Evolutionary conservation across 2,329 filamentous ascomycete genomes (phyloP), one percentile per base, ranked within the genome.

Genomic region (Arachnopeziza araneosa): DNA sequence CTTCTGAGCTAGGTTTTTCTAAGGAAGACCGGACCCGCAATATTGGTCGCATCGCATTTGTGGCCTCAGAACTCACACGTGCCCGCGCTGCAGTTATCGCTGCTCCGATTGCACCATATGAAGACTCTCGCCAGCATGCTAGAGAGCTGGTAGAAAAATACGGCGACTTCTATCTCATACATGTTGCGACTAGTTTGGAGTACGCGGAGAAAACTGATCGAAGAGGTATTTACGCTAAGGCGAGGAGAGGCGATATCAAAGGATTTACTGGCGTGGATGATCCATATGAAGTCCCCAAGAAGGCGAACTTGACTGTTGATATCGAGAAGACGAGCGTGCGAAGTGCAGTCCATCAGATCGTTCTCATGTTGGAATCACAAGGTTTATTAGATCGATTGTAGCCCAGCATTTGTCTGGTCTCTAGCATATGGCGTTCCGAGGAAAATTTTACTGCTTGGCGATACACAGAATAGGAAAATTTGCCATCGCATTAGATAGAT

Each of bases 231-330:
- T 99, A 98, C 77, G 83, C 83, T 67, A 84, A 85, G 74, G 95
- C 95, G 50, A 85, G 95, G 64, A 83, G 81, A 22, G 95, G 95
- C 60, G 90, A 96, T 80, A 96, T 99, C 77, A 95, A 93, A 85
- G 93, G 93, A 66, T 99, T 99, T 83, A 99, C 95, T 8, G 95
- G 95, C 71, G 92, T 99, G 60, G 93, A 98, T 74, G 93, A 98
- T 79, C 93, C 95, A 54, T 99, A 99, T 74, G 95, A 99, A 86
- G 73, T 76, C 23, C 95, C 95, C 10, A 71, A 77, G 67, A 92
- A 93, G 78, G 84, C 93, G 32, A 87, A 98, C 74, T 80, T 99
- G 66, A 85, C 86, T 5, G 93, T 98, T 49, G 89, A 98, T 75
- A 75, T 88, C 59, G 87, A 90, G 78, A 95, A 89, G 83, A 91